A percentile compares a stretch with the other conserved stretches of the same genome.
phyloP scores from a whole-genome alignment of 441 rosid species.

The Euphorbia celastroides region DNA sequence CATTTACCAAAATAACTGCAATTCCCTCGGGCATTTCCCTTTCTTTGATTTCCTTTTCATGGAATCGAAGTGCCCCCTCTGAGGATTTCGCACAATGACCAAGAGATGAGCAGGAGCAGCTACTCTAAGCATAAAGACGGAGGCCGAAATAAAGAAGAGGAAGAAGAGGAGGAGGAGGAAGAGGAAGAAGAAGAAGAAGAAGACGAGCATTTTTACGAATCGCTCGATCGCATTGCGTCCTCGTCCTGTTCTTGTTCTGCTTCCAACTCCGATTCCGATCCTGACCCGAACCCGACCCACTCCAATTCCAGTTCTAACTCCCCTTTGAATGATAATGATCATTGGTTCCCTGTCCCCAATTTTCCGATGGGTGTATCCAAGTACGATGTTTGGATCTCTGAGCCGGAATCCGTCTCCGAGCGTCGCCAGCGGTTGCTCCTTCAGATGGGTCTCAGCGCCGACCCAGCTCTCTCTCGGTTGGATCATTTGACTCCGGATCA shows the following conservation, averaged over 20 bases:
- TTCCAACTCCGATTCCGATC: constrained; percentile 43
- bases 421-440: constrained; percentile 60
- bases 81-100: constrained; percentile 17
- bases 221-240: constrained; percentile 82
- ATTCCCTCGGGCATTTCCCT: constrained; percentile 16
- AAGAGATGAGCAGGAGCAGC: constrained; percentile 36
- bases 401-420: constrained; percentile 79
- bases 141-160: constrained; percentile 25
- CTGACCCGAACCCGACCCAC: constrained; percentile 27
- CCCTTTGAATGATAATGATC: constrained; percentile 41
- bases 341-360: constrained; percentile 19
- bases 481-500: constrained; percentile 35
- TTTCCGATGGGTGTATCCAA: constrained; percentile 11
- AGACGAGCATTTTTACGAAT: constrained; percentile 81
- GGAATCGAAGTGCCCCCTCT: constrained; percentile 19
- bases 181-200: constrained; percentile 43
- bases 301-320: constrained; percentile 34
- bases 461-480: constrained; percentile 46
- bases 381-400: constrained; percentile 91
- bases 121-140: constrained; percentile 36
- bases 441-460: constrained; percentile 67
- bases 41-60: background rate
- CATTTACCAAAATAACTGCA: constrained; percentile 7
- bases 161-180: constrained; percentile 35
- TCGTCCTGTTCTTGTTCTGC: constrained; percentile 56